Conservation (phyloP, 352 stramenopile genomes). For the Pythium chondricola region DNA sequence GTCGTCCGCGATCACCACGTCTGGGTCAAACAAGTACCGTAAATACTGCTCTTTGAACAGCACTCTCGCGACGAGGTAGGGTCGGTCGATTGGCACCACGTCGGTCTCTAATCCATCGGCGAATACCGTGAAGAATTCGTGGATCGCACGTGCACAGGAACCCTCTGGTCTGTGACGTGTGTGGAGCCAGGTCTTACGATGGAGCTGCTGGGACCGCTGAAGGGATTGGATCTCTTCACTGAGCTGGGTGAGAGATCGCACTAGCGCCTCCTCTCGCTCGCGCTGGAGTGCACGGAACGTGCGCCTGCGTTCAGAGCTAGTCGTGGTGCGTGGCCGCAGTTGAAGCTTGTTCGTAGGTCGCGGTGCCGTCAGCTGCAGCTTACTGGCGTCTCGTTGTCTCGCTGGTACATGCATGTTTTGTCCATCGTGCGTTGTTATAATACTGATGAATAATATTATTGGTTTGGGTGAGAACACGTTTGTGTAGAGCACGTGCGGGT, state of each 20-base stretch:
- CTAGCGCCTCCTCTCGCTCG: not conserved
- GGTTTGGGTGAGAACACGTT: too few relatives aligned
- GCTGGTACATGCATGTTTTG: too few relatives aligned
- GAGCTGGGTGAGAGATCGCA: too few relatives aligned
- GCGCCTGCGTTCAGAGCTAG: conserved; percentile 9
- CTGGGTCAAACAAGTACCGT: conserved; percentile 12
- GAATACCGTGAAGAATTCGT: conserved; percentile 16
- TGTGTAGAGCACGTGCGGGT: too few relatives aligned
- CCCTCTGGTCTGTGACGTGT: not conserved
- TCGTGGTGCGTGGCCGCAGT: conserved; percentile 3
- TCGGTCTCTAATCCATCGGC: not conserved
- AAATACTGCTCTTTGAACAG: conserved; percentile 9
- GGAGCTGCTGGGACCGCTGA: not conserved
- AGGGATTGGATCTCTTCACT: not conserved
- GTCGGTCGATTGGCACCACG: too few relatives aligned
- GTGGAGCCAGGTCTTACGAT: not conserved
- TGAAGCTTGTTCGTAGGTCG: too few relatives aligned
- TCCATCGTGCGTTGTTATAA: too few relatives aligned
- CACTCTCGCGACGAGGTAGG: too few relatives aligned
- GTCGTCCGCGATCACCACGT: not conserved
- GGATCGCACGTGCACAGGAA: conserved; percentile 5
- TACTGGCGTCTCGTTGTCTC: too few relatives aligned
- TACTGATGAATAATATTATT: too few relatives aligned
- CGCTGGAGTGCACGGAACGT: not conserved
- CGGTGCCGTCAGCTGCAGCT: too few relatives aligned